Conservation (phyloP, 179 eudicot genomes). For the Silene coronaria region DNA sequence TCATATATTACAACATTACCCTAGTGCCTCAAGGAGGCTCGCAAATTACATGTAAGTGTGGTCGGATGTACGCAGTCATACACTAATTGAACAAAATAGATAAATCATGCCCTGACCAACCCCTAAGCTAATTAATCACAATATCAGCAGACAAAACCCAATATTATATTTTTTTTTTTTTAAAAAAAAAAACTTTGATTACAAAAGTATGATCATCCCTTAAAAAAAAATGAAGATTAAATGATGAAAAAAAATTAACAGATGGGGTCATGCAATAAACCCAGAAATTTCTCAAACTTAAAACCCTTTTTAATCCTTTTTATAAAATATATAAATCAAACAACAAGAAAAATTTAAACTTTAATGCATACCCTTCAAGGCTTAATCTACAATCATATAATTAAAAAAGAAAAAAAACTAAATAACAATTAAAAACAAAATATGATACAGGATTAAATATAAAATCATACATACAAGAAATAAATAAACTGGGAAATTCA, state of each 20-base stretch:
- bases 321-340: neutral
- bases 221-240: neutral
- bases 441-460: neutral
- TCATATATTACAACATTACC: too few relatives aligned
- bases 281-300: neutral
- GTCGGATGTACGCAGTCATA: neutral
- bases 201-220: neutral
- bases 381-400: neutral
- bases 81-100: neutral
- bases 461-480: neutral
- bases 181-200: neutral
- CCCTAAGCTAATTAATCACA: neutral
- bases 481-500: neutral
- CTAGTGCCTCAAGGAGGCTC: neutral
- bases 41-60: too few relatives aligned
- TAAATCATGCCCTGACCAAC: neutral
- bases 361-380: neutral
- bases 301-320: slow-evolving; percentile 2
- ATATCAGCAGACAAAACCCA: neutral
- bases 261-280: neutral
- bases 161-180: neutral
- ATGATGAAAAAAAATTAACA: neutral
- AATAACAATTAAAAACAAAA: neutral
- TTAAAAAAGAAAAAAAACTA: neutral
- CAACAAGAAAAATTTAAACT: neutral